Evolutionary conservation across 2,329 filamentous ascomycete species (phyloP).

Genomic region (Metarhizium anisopliae): DNA sequence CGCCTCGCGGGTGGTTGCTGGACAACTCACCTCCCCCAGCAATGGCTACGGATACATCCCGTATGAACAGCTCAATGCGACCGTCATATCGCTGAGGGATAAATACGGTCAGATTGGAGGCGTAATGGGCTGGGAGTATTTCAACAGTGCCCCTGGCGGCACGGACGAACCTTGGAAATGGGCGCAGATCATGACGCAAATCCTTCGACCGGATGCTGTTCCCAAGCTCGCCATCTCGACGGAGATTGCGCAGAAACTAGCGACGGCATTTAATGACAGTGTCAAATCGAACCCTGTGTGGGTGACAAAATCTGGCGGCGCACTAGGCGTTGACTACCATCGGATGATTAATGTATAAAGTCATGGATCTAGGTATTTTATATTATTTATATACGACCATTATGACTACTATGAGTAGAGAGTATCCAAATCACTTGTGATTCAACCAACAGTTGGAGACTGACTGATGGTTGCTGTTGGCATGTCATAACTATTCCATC

Average conservation of each 20-base stretch:
- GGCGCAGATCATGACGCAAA: slow-evolving; percentile 40
- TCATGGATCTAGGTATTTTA: too few species aligned
- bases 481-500: too few species aligned
- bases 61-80: slow-evolving; percentile 33
- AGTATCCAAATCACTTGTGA: too few species aligned
- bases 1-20: slow-evolving; percentile 63
- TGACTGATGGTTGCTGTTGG: too few species aligned
- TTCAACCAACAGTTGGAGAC: too few species aligned
- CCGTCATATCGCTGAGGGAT: slow-evolving; percentile 28
- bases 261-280: slow-evolving; percentile 4
- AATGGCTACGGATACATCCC: slow-evolving; percentile 49
- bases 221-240: slow-evolving; percentile 7
- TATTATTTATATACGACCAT: too few species aligned
- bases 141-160: slow-evolving; percentile 51
- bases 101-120: slow-evolving; percentile 65
- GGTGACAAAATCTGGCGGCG: too few species aligned
- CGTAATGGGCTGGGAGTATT: slow-evolving; percentile 90
- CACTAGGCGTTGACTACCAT: not conserved
- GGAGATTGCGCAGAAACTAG: slow-evolving; percentile 7
- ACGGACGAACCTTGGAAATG: slow-evolving; percentile 61
- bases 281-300: not conserved
- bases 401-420: too few species aligned
- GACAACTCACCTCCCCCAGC: slow-evolving; percentile 63
- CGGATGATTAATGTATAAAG: slow-evolving; percentile 4
- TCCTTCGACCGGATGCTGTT: slow-evolving; percentile 16